These are phyloP conservation scores for Albatrellus sp. DNA, from an alignment of 1,284 basidiomycete species.

Conservation along the genomic window DNA sequence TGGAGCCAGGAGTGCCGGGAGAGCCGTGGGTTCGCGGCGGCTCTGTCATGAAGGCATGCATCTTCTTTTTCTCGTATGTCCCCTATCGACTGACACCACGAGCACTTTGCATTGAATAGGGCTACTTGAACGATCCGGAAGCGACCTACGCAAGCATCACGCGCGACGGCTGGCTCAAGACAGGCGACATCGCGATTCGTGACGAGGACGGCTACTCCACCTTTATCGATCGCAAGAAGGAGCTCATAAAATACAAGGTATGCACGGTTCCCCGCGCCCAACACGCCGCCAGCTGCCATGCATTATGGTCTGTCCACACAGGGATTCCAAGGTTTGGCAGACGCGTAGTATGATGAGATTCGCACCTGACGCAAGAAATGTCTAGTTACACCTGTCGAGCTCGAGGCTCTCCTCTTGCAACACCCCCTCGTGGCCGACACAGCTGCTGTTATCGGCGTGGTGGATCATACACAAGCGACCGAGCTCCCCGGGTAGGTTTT, in stretches of 20 bases:
- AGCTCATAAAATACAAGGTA: constrained; percentile 77
- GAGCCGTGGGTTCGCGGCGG: constrained; percentile 78
- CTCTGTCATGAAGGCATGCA: constrained; percentile 60
- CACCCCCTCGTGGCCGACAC: constrained; percentile 64
- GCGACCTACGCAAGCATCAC: constrained; percentile 63
- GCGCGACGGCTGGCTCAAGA: constrained; percentile 71
- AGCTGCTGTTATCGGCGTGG: constrained; percentile 64
- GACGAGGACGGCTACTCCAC: constrained; percentile 55
- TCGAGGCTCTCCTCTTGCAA: constrained; percentile 62
- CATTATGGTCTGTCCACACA: constrained; percentile 1
- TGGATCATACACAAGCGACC: constrained; percentile 49
- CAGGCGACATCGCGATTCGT: constrained; percentile 60
- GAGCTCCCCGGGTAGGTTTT: constrained; percentile 59
- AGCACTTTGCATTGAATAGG: constrained; percentile 21
- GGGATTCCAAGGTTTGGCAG: constrained; percentile 18
- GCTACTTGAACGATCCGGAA: constrained; percentile 56
- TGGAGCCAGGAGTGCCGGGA: constrained; percentile 45
- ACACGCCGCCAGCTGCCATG: no score
- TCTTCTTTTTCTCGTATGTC: neutral
- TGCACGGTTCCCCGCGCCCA: constrained; percentile 4
- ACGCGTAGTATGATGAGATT: neutral
- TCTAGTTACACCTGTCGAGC: constrained; percentile 71
- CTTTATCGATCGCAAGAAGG: constrained; percentile 65
- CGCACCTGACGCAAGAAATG: neutral
- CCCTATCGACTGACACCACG: neutral